Evolutionary conservation across 257 asterid genomes (phyloP), one percentile per base, ranked within the genome.

Genomic region (Solanum neorickii): DNA sequence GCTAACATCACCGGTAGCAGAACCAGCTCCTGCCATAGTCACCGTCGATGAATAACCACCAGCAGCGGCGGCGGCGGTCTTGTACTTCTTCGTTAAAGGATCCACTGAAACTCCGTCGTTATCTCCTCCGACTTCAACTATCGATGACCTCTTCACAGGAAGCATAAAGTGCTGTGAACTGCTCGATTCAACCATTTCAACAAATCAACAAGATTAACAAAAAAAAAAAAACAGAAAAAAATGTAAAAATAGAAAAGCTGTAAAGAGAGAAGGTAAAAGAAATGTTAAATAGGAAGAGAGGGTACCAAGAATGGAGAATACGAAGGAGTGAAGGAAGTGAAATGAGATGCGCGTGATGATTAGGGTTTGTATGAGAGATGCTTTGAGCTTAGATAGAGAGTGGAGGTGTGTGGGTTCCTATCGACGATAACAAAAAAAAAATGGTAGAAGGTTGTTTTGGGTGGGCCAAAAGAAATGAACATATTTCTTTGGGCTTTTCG

Each of bases 101-200:
- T 77, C 86, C 39, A 44, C 74, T 29, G 75, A 68, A 23, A 27
- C 83, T 20, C 20, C 46, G 69, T 47, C 16, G 60, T 29, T 77
- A 7, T 16, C 73, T 12, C 86, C 89, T 49, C 85, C 90, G 82
- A 44, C 87, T 37, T 87, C 72, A 84, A 85, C 73, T 75, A 21
- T 78, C 59, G 83, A 76, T 37, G 86, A 83, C 87, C 92, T 87
- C 77, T 90, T 90, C 87, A 41, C 83, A 35, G 92, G 91, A 84
- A 88, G 91, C 90, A 90, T 90, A 85, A 84, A 90, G 88, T 87
- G 87, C 89, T 69, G 37, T 66, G 91, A 88, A 82, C 91, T 90
- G 88, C 37, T 88, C 6, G 84, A 83, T 66, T 84, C 78, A 18
- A 86, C 88, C 90, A 90, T 90, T 84, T 85, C 73, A 82, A 82